These are phyloP conservation scores for Aspergillus clavatus DNA, from an alignment of 2,329 filamentous ascomycete species.

Conservation along the genomic window DNA sequence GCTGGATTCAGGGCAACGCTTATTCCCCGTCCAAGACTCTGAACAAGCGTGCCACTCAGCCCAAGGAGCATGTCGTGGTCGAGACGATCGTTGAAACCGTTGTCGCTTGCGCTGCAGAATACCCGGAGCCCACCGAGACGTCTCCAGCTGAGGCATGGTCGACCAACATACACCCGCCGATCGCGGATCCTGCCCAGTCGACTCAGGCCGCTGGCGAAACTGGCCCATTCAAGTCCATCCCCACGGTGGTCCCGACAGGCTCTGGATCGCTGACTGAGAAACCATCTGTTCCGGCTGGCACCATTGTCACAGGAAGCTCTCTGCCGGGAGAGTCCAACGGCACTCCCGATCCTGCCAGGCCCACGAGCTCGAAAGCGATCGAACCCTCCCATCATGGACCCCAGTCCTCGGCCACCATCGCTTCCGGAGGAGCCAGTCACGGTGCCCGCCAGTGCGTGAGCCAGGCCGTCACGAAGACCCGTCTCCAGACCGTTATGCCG, in stretches of 20 bases:
- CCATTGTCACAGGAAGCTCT: neutral
- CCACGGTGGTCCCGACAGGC: neutral
- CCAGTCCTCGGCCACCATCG: constrained; percentile 5
- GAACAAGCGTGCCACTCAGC: constrained; percentile 23
- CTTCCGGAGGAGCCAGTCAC: constrained; percentile 4
- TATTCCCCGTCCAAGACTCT: constrained; percentile 47
- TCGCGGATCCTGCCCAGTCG: neutral
- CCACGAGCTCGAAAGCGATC: neutral
- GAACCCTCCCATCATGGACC: neutral
- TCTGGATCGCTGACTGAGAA: neutral
- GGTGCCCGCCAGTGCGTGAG: constrained; percentile 18
- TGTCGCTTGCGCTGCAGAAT: constrained; percentile 18
- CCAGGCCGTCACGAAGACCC: constrained; percentile 33
- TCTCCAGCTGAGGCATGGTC: neutral
- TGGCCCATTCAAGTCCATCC: neutral
- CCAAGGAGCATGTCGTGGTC: constrained; percentile 6
- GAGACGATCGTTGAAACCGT: constrained; percentile 25
- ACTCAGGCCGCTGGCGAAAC: neutral
- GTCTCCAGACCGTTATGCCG: constrained; percentile 57
- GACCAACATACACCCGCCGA: neutral
- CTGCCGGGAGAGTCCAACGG: neutral
- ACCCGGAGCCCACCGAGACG: constrained; percentile 7
- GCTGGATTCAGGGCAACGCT: constrained; percentile 74
- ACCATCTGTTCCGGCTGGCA: neutral
- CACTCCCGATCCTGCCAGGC: neutral